Evolutionary conservation across 805 yeast genomes (phyloP).

Genomic region (Naumovozyma baii): DNA sequence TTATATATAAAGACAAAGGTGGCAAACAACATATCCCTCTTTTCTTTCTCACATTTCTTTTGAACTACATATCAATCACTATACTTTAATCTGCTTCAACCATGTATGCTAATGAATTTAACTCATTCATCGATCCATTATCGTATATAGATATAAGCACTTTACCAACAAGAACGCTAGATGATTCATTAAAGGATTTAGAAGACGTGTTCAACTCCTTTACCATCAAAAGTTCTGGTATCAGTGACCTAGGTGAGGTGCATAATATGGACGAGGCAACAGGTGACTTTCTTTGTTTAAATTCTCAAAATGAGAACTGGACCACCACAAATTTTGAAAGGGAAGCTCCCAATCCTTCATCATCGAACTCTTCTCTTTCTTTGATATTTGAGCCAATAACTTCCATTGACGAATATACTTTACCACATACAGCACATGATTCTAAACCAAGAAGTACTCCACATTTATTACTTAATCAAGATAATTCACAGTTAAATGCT

Average conservation of each 20-base stretch:
- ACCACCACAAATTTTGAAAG: background rate
- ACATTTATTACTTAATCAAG: background rate
- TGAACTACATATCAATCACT: too few species aligned
- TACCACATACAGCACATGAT: background rate
- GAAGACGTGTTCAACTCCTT: constrained; percentile 4
- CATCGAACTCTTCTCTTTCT: background rate
- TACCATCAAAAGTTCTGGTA: constrained; percentile 19
- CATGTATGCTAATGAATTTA: background rate
- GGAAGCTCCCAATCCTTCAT: background rate
- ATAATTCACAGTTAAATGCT: background rate
- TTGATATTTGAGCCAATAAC: background rate
- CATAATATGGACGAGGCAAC: too few species aligned
- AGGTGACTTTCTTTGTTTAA: too few species aligned
- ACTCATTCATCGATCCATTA: background rate
- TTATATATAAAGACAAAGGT: background rate
- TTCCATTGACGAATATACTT: background rate
- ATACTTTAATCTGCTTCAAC: background rate
- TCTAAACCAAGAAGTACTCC: background rate
- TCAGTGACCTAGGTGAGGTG: constrained; percentile 24
- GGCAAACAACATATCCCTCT: background rate
- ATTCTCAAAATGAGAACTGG: background rate
- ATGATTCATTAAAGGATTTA: constrained; percentile 14
- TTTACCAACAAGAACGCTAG: constrained; percentile 8
- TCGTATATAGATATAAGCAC: background rate
- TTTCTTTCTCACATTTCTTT: too few species aligned